A percentile compares a stretch with the other conserved stretches of the same genome.
Evolutionary conservation across 805 yeast genomes (phyloP).

Genomic region (Hanseniaspora meyeri): DNA sequence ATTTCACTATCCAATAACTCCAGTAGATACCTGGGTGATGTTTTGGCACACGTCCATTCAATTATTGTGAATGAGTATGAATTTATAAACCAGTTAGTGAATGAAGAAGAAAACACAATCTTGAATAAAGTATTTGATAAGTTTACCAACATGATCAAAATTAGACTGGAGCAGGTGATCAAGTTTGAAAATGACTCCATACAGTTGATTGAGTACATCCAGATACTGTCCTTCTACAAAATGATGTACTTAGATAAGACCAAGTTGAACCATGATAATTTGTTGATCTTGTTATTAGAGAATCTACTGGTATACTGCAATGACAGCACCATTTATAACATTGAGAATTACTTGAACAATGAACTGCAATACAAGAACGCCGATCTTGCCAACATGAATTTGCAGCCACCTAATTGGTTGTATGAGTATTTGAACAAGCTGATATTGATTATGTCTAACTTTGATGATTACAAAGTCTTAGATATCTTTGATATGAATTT

Average conservation of each 20-base stretch:
- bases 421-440: conserved; percentile 39
- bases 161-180: conserved; percentile 56
- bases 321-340: not conserved
- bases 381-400: conserved; percentile 35
- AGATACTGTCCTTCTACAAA: conserved; percentile 53
- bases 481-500: conserved; percentile 19
- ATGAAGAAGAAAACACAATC: conserved; percentile 17
- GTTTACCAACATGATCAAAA: conserved; percentile 40
- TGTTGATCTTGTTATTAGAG: conserved; percentile 19
- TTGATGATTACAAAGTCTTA: conserved; percentile 29
- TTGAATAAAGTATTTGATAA: conserved; percentile 25
- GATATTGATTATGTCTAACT: conserved; percentile 45
- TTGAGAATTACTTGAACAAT: conserved; percentile 17
- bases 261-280: conserved; percentile 26
- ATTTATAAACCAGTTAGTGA: conserved; percentile 46
- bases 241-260: conserved; percentile 41
- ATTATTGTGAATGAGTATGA: conserved; percentile 81
- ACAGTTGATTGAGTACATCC: conserved; percentile 45
- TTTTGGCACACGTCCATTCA: conserved; percentile 78
- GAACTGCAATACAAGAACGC: conserved; percentile 23
- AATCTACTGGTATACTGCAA: conserved; percentile 8
- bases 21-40: conserved; percentile 68
- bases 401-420: conserved; percentile 78
- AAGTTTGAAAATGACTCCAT: conserved; percentile 50
- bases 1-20: conserved; percentile 65